Evolutionary conservation across 192 early-diverging fungal genomes (phyloP).

Genomic region (Paraglomus brasilianum): DNA sequence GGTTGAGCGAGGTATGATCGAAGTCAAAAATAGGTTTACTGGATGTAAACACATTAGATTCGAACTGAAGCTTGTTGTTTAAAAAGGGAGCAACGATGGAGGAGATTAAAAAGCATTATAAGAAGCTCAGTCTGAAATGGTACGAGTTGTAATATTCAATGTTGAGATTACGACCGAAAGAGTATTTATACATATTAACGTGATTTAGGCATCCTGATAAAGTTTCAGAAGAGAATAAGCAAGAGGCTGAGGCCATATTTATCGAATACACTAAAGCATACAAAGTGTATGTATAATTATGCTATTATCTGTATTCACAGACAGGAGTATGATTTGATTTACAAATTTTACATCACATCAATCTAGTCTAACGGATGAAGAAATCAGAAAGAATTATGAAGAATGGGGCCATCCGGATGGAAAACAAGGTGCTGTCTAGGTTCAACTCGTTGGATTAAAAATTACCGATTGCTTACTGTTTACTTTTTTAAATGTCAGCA

Average conservation of each 20-base stretch:
- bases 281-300: slow-evolving; percentile 65
- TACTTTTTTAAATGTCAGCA: slow-evolving; percentile 34
- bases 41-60: not conserved
- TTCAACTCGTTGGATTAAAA: slow-evolving; percentile 36
- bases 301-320: not conserved
- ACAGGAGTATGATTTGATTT: not conserved
- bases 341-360: slow-evolving; percentile 11
- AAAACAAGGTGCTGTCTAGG: slow-evolving; percentile 57
- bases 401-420: slow-evolving; percentile 98
- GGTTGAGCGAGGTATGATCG: slow-evolving; percentile 60
- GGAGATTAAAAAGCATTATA: slow-evolving; percentile 70
- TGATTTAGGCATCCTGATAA: slow-evolving; percentile 75
- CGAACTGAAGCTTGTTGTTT: not conserved
- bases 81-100: slow-evolving; percentile 44
- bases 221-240: slow-evolving; percentile 63
- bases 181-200: slow-evolving; percentile 43
- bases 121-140: slow-evolving; percentile 64
- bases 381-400: slow-evolving; percentile 86
- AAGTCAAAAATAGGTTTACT: not conserved
- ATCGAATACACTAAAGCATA: slow-evolving; percentile 91
- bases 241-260: slow-evolving; percentile 71
- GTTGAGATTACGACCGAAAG: slow-evolving; percentile 7
- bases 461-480: not conserved
- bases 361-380: slow-evolving; percentile 83
- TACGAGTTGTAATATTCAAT: slow-evolving; percentile 24